Conservation (phyloP, 106 monocot species). For the Dioscorea zingiberensis region DNA sequence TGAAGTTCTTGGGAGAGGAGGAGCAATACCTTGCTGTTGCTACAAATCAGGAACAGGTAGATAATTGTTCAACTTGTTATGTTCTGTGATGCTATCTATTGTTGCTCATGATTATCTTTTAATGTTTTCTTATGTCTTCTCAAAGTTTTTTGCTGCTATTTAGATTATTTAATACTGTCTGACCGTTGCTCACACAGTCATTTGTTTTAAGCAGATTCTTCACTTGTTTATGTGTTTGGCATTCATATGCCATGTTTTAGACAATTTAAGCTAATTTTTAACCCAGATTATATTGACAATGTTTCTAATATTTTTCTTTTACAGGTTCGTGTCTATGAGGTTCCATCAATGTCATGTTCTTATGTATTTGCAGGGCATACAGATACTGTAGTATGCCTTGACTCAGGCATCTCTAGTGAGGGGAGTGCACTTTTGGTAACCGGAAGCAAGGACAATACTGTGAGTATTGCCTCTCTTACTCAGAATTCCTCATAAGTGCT, state of each 20-base stretch:
- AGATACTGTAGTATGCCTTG: slow-evolving; percentile 83
- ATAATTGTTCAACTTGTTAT: not conserved
- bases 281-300: no score
- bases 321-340: slow-evolving; percentile 89
- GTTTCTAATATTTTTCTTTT: not conserved
- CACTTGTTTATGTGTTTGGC: no score
- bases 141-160: not conserved
- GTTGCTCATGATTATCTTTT: not conserved
- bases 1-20: slow-evolving; percentile 86
- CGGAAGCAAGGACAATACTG: slow-evolving; percentile 94
- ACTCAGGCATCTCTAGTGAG: slow-evolving; percentile 53
- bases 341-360: slow-evolving; percentile 79
- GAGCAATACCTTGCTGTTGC: slow-evolving; percentile 90
- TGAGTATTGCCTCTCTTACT: slow-evolving; percentile 28
- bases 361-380: slow-evolving; percentile 86
- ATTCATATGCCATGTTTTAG: no score
- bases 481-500: not conserved
- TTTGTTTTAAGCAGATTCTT: no score
- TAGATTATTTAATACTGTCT: not conserved
- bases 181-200: no score
- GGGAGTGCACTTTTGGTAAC: slow-evolving; percentile 63
- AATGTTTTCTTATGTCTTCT: not conserved
- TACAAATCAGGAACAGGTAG: slow-evolving; percentile 90
- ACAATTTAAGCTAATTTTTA: no score
- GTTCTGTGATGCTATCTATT: slow-evolving; percentile 4